Percentiles rank a stretch among this genome's conserved stretches.
Evolutionary conservation across 768 basidiomycete genomes (phyloP).

Genomic region (Termitomyces sp.): DNA sequence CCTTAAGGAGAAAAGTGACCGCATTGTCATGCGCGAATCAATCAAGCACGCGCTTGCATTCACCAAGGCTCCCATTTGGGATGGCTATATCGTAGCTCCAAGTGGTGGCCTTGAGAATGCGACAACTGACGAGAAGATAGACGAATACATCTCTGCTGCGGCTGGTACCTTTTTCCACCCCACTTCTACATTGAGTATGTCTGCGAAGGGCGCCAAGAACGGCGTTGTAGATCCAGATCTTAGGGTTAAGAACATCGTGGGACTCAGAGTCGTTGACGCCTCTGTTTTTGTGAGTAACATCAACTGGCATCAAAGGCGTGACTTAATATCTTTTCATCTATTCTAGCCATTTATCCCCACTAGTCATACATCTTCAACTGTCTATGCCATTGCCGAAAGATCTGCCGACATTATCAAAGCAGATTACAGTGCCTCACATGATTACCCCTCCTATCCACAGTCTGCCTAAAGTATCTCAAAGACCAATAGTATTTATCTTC

Average conservation of each 20-base stretch:
- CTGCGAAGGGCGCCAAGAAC: constrained; percentile 12
- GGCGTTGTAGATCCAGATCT: constrained; percentile 28
- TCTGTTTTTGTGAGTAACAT: constrained; percentile 16
- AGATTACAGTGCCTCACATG: neutral
- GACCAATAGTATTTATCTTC: too few relatives aligned
- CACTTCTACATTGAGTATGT: constrained; percentile 22
- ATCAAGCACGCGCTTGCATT: constrained; percentile 3
- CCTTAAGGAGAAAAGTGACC: constrained; percentile 4
- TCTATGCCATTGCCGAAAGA: constrained; percentile 17
- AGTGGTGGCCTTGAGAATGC: constrained; percentile 14
- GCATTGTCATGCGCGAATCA: neutral
- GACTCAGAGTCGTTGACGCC: constrained; percentile 28
- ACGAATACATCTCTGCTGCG: constrained; percentile 21
- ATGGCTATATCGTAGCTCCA: constrained; percentile 7
- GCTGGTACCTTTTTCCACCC: constrained; percentile 5
- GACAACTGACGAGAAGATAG: constrained; percentile 17
- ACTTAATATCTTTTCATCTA: neutral
- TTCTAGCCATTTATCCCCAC: constrained; percentile 17
- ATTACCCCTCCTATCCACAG: neutral
- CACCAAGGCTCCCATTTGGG: neutral
- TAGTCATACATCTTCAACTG: constrained; percentile 14
- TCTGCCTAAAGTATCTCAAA: neutral
- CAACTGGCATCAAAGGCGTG: neutral
- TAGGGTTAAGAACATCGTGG: constrained; percentile 20
- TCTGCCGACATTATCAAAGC: constrained; percentile 19